Conservation (phyloP, 352 stramenopile genomes). For the Globisporangium alternatum region DNA sequence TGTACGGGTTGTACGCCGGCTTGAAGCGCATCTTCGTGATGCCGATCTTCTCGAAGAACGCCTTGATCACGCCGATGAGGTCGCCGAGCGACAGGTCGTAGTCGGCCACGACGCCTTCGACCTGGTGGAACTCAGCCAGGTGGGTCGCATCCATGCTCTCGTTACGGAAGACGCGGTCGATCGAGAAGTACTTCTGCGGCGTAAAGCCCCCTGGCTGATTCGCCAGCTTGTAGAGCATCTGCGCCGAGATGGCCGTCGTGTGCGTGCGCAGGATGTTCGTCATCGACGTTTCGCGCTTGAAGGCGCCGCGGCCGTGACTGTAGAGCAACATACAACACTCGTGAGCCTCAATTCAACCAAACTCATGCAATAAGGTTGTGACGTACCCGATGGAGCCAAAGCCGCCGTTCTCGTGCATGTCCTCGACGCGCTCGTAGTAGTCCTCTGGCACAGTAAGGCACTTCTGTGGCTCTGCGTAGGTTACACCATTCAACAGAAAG, state of each 20-base stretch:
- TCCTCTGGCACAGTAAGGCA: constrained; percentile 93
- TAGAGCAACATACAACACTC: neutral
- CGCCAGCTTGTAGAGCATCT: constrained; percentile 98
- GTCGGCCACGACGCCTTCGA: constrained; percentile 98
- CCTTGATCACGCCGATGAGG: constrained; percentile 99
- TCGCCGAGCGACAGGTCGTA: constrained; percentile 98
- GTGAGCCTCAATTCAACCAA: neutral
- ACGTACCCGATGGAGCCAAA: constrained; percentile 96
- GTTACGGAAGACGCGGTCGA: constrained; percentile 99
- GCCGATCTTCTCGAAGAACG: constrained; percentile 99
- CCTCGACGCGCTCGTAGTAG: constrained; percentile 98
- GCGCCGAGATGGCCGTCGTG: constrained; percentile 98
- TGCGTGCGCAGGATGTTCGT: constrained; percentile 99
- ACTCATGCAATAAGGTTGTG: constrained; percentile 18
- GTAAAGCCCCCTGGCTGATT: constrained; percentile 95
- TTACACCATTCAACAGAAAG: neutral
- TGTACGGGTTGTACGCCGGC: constrained; percentile 99
- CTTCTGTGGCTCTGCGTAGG: constrained; percentile 53
- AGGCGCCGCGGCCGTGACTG: constrained; percentile 79
- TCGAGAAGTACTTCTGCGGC: constrained; percentile 98
- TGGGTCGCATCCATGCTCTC: constrained; percentile 99
- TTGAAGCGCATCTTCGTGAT: constrained; percentile 99
- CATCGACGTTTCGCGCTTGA: constrained; percentile 95
- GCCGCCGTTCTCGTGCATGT: constrained; percentile 98
- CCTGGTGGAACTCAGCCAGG: constrained; percentile 99